phyloP scores from a whole-genome alignment of 257 asterid species.

The Solanum sparsipilum region DNA sequence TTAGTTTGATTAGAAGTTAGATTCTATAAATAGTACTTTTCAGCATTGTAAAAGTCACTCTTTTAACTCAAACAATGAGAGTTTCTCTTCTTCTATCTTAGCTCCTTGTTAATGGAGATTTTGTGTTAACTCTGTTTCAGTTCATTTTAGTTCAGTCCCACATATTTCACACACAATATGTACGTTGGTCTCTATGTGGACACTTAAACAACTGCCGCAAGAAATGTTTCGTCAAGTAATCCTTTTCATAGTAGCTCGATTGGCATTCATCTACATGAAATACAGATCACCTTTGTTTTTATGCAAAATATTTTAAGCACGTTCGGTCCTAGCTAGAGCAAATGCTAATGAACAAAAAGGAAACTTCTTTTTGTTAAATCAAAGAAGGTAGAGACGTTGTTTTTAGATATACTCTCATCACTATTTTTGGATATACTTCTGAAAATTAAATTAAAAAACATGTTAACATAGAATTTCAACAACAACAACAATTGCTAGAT shows the following conservation, averaged over 20 bases:
- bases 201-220: slow-evolving; percentile 71
- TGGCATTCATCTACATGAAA: slow-evolving; percentile 74
- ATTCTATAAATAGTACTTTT: no score
- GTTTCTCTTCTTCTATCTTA: no score
- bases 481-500: background rate
- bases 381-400: no score
- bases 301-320: background rate
- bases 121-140: no score
- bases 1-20: no score
- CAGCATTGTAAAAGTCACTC: no score
- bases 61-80: no score
- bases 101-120: no score
- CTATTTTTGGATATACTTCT: no score
- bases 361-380: background rate
- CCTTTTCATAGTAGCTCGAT: slow-evolving; percentile 66
- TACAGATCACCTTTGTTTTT: slow-evolving; percentile 57
- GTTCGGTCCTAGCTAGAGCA: background rate
- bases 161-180: slow-evolving; percentile 55
- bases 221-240: slow-evolving; percentile 64
- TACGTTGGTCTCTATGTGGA: slow-evolving; percentile 48
- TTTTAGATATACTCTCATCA: no score
- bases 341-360: background rate
- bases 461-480: background rate
- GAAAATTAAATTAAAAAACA: no score
- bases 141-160: no score